These are phyloP conservation scores for Rhazya stricta DNA, from an alignment of 257 asterid species.

Conservation along the genomic window DNA sequence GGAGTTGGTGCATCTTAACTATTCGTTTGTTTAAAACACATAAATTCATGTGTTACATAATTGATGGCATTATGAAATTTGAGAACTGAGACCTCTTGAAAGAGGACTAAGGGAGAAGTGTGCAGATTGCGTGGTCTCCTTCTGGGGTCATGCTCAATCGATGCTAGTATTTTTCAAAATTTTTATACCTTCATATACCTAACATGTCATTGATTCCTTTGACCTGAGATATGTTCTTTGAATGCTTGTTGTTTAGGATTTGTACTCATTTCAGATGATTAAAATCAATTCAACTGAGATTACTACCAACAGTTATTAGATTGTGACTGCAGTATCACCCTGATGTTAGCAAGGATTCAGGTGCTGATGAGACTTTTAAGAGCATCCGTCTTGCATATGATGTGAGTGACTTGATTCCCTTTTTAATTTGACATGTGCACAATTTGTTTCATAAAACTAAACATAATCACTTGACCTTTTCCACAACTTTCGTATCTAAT, in stretches of 20 bases:
- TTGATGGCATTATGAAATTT: neutral
- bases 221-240: neutral
- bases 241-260: conserved; percentile 3
- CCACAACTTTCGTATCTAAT: neutral
- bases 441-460: neutral
- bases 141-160: neutral
- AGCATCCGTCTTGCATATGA: conserved; percentile 81
- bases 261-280: conserved; percentile 2
- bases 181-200: neutral
- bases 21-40: neutral
- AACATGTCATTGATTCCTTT: neutral
- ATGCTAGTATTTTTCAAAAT: neutral
- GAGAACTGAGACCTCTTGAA: neutral
- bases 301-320: conserved; percentile 16
- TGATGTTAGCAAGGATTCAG: conserved; percentile 74
- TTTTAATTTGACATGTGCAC: neutral
- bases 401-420: conserved; percentile 35
- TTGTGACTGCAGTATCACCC: conserved; percentile 75
- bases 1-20: neutral
- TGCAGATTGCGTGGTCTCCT: neutral
- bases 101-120: neutral
- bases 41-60: neutral
- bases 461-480: neutral
- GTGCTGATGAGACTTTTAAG: conserved; percentile 67
- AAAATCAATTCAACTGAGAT: neutral